Percentiles rank a stretch among this genome's conserved stretches.
Evolutionary conservation across 768 basidiomycete species (phyloP).

Genomic region (Boletus rubroflammeus): DNA sequence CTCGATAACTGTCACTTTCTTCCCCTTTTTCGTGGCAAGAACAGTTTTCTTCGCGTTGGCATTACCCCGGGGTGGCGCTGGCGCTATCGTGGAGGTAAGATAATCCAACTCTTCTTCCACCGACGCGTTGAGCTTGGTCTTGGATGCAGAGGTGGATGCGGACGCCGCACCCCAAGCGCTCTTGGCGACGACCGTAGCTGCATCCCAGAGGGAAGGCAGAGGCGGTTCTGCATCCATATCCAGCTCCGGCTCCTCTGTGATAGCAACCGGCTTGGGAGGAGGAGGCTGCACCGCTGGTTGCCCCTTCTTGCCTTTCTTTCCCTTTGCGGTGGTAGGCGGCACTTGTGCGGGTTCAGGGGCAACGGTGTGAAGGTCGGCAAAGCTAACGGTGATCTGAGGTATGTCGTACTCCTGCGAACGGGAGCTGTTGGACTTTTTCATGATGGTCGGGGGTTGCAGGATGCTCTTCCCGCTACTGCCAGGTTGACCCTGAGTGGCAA

Average conservation of each 20-base stretch:
- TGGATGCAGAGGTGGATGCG: conserved; percentile 1
- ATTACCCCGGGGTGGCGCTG: conserved; percentile 4
- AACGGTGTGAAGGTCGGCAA: conserved; percentile 11
- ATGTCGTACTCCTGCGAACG: conserved; percentile 27
- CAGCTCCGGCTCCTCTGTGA: conserved; percentile 15
- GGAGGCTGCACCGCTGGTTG: conserved; percentile 11
- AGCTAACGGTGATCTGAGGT: conserved; percentile 27
- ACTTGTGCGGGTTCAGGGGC: conserved; percentile 9
- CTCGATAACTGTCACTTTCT: conserved; percentile 25
- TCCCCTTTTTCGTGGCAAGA: conserved; percentile 19
- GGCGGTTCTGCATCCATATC: conserved; percentile 23
- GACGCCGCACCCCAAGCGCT: conserved; percentile 8
- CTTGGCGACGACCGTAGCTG: conserved; percentile 11
- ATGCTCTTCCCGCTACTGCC: conserved; percentile 3
- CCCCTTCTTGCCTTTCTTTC: conserved; percentile 28
- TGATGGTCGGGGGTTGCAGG: conserved; percentile 17
- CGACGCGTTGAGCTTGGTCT: neutral
- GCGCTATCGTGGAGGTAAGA: neutral
- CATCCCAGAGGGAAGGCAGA: conserved; percentile 19
- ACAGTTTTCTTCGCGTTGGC: conserved; percentile 12
- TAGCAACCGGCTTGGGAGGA: conserved; percentile 12
- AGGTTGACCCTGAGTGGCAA: conserved; percentile 10
- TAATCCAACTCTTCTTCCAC: conserved; percentile 10
- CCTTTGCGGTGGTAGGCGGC: conserved; percentile 10
- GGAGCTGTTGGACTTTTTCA: conserved; percentile 28